Percentiles rank a stretch among this genome's conserved stretches.
Evolutionary conservation across 2,329 filamentous ascomycete genomes (phyloP).

Genomic region (Hypoxylon sp.): DNA sequence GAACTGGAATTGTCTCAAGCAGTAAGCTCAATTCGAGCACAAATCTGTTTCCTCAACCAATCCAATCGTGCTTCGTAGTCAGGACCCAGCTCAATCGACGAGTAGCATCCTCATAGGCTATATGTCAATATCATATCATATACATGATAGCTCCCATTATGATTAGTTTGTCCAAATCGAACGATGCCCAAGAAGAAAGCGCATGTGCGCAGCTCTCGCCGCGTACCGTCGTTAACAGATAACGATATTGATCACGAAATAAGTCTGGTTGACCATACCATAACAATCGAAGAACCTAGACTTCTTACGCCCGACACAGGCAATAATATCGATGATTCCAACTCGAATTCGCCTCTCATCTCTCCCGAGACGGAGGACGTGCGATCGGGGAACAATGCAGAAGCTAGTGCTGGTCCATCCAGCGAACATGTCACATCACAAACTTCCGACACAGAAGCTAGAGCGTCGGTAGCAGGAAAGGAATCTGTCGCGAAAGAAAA

Average conservation of each 20-base stretch:
- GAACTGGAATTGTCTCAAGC: no score
- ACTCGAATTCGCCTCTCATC: conserved; percentile 36
- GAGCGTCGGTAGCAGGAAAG: conserved; percentile 9
- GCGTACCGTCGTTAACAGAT: conserved; percentile 63
- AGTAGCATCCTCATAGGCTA: conserved; percentile 4
- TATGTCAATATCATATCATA: conserved; percentile 13
- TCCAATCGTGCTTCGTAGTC: conserved; percentile 17
- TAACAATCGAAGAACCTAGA: conserved; percentile 21
- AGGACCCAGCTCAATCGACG: conserved; percentile 7
- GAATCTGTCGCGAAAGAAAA: conserved; percentile 11
- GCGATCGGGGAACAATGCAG: conserved; percentile 10
- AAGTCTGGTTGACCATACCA: conserved; percentile 66
- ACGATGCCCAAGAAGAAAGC: conserved; percentile 52
- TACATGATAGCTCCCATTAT: conserved; percentile 36
- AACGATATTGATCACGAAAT: conserved; percentile 77
- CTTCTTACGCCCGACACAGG: conserved; percentile 29
- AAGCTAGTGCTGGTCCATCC: conserved; percentile 32
- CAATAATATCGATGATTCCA: conserved; percentile 26
- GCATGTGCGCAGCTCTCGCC: conserved; percentile 60
- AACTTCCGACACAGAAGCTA: conserved; percentile 12
- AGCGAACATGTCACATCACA: conserved; percentile 17
- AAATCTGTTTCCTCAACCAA: no score
- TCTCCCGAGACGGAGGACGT: conserved; percentile 22
- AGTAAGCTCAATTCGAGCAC: no score
- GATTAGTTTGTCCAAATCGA: conserved; percentile 32